phyloP scores from a whole-genome alignment of 1,284 basidiomycete species.

The Malassezia brasiliensis region DNA sequence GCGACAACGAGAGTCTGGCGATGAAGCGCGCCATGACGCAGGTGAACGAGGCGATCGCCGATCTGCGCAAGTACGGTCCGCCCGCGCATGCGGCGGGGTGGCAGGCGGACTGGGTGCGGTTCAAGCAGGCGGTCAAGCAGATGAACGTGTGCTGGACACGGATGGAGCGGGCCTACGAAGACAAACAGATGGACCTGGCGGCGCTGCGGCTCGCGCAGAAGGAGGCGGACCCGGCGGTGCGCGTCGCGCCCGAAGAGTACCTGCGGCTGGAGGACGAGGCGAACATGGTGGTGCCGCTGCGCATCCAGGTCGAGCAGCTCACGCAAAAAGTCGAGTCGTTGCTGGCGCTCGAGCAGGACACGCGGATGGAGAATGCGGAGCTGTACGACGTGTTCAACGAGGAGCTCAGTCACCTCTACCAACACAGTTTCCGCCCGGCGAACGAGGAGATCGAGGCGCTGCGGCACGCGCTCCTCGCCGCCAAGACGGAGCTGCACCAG shows the following conservation, averaged over 20 bases:
- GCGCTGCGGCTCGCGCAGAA: slow-evolving; percentile 14
- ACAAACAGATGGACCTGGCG: slow-evolving; percentile 17
- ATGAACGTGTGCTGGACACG: slow-evolving; percentile 9
- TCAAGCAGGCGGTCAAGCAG: slow-evolving; percentile 15
- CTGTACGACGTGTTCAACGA: slow-evolving; percentile 47
- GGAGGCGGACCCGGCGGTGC: slow-evolving; percentile 5
- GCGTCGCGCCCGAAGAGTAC: slow-evolving; percentile 7
- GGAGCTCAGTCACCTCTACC: slow-evolving; percentile 41
- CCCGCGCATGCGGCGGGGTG: neutral
- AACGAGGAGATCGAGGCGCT: slow-evolving; percentile 26
- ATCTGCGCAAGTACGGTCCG: slow-evolving; percentile 2
- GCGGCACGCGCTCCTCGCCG: slow-evolving; percentile 24
- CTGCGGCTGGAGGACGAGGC: slow-evolving; percentile 8
- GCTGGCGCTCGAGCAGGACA: slow-evolving; percentile 37
- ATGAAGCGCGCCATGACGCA: slow-evolving; percentile 9
- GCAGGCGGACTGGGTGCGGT: slow-evolving; percentile 9
- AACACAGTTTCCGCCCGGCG: slow-evolving; percentile 35
- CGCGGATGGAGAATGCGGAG: slow-evolving; percentile 42
- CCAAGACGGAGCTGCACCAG: slow-evolving; percentile 27
- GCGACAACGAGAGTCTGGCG: neutral
- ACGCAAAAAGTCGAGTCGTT: slow-evolving; percentile 33
- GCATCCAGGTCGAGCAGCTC: slow-evolving; percentile 24
- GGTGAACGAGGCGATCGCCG: slow-evolving; percentile 5
- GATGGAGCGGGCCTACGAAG: slow-evolving; percentile 16
- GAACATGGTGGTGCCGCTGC: slow-evolving; percentile 13